A percentile compares a stretch with the other conserved stretches of the same genome.
Evolutionary conservation across 371 early-diverging fungal species (phyloP).

Genomic region (Rhizopus delemar): DNA sequence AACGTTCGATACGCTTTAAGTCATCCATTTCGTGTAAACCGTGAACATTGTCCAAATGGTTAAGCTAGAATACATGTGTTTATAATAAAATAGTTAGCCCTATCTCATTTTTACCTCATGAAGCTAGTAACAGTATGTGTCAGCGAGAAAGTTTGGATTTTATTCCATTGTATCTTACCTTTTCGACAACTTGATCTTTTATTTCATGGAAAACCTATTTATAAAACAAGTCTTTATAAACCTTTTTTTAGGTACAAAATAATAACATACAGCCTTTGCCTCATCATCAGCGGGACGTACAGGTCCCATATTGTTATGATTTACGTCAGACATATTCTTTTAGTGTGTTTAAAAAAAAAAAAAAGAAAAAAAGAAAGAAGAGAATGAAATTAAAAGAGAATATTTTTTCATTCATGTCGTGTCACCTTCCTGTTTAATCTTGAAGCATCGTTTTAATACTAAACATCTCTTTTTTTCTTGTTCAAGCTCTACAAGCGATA

Average conservation of each 20-base stretch:
- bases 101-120: constrained; percentile 26
- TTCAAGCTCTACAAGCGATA: too few relatives aligned
- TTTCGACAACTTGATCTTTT: constrained; percentile 40
- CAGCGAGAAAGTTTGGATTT: not conserved
- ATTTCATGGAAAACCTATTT: constrained; percentile 40
- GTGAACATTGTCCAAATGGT: constrained; percentile 49
- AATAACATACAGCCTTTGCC: constrained; percentile 39
- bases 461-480: too few relatives aligned
- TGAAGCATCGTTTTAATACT: too few relatives aligned
- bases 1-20: constrained; percentile 47
- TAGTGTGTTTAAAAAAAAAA: not conserved
- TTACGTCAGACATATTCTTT: constrained; percentile 48
- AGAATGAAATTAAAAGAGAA: not conserved
- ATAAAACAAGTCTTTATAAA: not conserved
- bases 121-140: constrained; percentile 15
- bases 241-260: constrained; percentile 1
- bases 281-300: constrained; percentile 47
- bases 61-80: constrained; percentile 23
- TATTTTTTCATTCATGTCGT: too few relatives aligned
- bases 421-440: too few relatives aligned
- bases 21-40: constrained; percentile 52
- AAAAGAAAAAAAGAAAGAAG: not conserved
- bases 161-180: constrained; percentile 23
- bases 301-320: constrained; percentile 50
- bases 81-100: not conserved